These are phyloP conservation scores for Coemansia sp. DNA, from an alignment of 192 early-diverging fungal genomes.

Conservation along the genomic window DNA sequence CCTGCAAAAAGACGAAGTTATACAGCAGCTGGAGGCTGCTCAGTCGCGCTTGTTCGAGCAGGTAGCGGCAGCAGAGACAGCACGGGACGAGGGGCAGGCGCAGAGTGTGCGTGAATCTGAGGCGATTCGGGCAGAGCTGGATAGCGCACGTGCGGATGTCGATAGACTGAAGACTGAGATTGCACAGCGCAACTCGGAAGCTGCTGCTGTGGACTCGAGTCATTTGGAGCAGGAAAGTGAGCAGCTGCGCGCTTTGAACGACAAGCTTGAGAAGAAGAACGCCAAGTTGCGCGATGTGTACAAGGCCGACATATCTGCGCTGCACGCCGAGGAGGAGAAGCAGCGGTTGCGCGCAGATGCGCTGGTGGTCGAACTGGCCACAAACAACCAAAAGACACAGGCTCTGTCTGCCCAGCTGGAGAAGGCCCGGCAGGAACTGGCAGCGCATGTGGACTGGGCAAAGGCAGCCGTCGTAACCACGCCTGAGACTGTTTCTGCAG, in stretches of 20 bases:
- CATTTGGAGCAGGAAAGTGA: constrained; percentile 20
- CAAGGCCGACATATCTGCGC: constrained; percentile 38
- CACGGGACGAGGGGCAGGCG: not conserved
- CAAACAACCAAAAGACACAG: not conserved
- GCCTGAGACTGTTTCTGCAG: not conserved
- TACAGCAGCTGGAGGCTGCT: constrained; percentile 23
- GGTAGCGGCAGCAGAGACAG: not conserved
- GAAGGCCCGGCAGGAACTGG: constrained; percentile 18
- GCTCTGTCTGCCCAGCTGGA: constrained; percentile 13
- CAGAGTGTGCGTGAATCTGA: not conserved
- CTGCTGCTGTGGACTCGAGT: constrained; percentile 13
- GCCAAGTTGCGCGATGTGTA: constrained; percentile 44
- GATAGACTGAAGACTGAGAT: constrained; percentile 15
- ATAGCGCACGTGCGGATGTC: not conserved
- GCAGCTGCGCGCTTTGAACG: constrained; percentile 20
- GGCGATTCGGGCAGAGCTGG: constrained; percentile 9
- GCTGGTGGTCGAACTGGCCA: constrained; percentile 23
- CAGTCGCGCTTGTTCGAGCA: constrained; percentile 9
- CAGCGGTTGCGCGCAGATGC: constrained; percentile 37
- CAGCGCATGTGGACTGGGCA: not conserved
- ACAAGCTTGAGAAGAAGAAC: constrained; percentile 51
- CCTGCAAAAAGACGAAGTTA: constrained; percentile 32
- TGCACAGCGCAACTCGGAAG: constrained; percentile 7
- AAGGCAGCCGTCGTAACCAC: not conserved
- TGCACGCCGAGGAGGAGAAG: constrained; percentile 41